Evolutionary conservation across 257 asterid genomes (phyloP).

Genomic region (Primulina eburnea): DNA sequence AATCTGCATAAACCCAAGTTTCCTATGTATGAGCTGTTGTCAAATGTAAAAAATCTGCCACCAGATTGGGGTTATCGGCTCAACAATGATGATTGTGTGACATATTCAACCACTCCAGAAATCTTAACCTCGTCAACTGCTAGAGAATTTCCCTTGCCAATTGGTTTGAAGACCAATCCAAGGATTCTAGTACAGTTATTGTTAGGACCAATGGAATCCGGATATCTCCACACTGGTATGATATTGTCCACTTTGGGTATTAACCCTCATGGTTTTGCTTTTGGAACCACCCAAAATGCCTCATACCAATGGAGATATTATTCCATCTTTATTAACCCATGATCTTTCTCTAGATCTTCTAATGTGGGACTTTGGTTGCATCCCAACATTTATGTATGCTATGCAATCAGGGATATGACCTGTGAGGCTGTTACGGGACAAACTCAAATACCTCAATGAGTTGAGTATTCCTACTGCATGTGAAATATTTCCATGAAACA

Average conservation of each 20-base stretch:
- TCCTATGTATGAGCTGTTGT: conserved; percentile 19
- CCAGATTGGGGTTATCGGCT: conserved; percentile 14
- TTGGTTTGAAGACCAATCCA: conserved; percentile 26
- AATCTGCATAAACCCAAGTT: conserved; percentile 23
- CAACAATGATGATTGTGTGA: conserved; percentile 23
- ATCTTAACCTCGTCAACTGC: conserved; percentile 16
- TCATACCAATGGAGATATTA: no score
- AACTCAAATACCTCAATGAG: conserved; percentile 9
- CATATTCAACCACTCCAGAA: conserved; percentile 15
- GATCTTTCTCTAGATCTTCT: no score
- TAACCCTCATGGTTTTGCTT: no score
- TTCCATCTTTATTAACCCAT: no score
- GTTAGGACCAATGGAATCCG: no score
- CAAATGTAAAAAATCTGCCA: conserved; percentile 17
- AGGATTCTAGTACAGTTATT: conserved; percentile 22
- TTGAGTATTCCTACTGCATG: conserved; percentile 6
- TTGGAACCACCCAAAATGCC: no score
- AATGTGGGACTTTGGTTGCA: no score
- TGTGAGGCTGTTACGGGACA: conserved; percentile 15
- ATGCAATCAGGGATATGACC: conserved; percentile 19
- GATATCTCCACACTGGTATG: no score
- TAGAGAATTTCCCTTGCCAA: conserved; percentile 22
- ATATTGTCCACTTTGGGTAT: no score
- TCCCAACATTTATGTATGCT: no score
- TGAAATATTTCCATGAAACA: conserved; percentile 12